Evolutionary conservation across 2,329 filamentous ascomycete genomes (phyloP).

Genomic region (Cordyceps tenuipes): DNA sequence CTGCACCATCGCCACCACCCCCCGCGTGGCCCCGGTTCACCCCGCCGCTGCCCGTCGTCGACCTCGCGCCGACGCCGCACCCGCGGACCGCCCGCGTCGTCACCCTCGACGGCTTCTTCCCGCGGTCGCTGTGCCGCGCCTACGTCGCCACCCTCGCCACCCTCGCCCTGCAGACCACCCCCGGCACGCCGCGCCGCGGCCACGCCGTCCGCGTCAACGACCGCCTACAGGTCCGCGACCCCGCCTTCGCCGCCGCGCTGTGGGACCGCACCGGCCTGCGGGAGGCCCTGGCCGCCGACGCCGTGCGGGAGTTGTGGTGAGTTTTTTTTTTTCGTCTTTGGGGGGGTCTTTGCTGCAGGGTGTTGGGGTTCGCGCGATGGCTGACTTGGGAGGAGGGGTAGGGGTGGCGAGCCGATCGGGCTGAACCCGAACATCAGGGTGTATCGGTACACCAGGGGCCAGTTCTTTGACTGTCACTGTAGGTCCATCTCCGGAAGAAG

Average conservation of each 20-base stretch:
- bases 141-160: conserved; percentile 65
- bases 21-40: conserved; percentile 63
- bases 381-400: conserved; percentile 21
- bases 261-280: conserved; percentile 72
- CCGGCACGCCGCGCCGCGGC: conserved; percentile 67
- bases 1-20: conserved; percentile 20
- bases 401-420: conserved; percentile 74
- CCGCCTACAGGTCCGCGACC: conserved; percentile 74
- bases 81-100: conserved; percentile 54
- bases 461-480: conserved; percentile 94
- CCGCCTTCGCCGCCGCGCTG: conserved; percentile 61
- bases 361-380: too few relatives aligned
- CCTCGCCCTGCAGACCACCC: conserved; percentile 68
- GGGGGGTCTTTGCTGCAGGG: too few relatives aligned
- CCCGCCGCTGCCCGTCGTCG: conserved; percentile 56
- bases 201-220: conserved; percentile 84
- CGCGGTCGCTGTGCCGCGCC: conserved; percentile 62
- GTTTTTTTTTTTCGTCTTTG: not conserved
- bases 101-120: conserved; percentile 66
- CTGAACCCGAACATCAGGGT: conserved; percentile 83
- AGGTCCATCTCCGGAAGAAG: conserved; percentile 25
- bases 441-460: conserved; percentile 76
- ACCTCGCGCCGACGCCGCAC: conserved; percentile 52
- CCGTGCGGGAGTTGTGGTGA: conserved; percentile 33
- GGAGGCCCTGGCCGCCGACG: conserved; percentile 40